Conservation (phyloP, 805 yeast genomes). For the Kurtzmaniella fragi region DNA sequence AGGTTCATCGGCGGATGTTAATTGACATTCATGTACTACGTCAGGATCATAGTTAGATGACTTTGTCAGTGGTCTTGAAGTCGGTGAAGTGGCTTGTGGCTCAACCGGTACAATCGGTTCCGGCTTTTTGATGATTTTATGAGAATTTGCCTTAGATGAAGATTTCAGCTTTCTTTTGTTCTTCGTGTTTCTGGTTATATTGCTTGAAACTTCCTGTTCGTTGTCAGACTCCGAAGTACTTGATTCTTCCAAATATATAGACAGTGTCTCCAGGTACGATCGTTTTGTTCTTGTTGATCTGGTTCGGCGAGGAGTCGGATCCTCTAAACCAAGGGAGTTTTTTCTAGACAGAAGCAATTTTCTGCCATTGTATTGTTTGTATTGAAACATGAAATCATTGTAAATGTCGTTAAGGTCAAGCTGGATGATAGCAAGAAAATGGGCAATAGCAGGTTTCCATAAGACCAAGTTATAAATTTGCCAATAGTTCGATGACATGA, state of each 20-base stretch:
- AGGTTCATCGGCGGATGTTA: conserved; percentile 41
- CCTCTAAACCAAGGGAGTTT: too few species aligned
- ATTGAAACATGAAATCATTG: conserved; percentile 27
- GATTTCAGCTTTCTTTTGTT: conserved; percentile 3
- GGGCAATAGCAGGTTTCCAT: conserved; percentile 40
- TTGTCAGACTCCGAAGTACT: too few species aligned
- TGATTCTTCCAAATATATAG: too few species aligned
- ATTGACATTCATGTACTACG: conserved; percentile 42
- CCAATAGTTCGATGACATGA: conserved; percentile 40
- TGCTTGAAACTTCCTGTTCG: background rate
- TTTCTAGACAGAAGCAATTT: too few species aligned
- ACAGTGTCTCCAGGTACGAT: too few species aligned
- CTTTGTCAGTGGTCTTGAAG: conserved; percentile 19
- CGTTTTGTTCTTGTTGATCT: too few species aligned
- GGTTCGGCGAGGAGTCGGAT: too few species aligned
- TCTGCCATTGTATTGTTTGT: conserved; percentile 17
- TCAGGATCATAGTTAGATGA: conserved; percentile 44
- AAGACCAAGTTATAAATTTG: conserved; percentile 36
- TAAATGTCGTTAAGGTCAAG: conserved; percentile 40
- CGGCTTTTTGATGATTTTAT: conserved; percentile 21
- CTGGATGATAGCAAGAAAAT: conserved; percentile 32
- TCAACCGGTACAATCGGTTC: too few species aligned
- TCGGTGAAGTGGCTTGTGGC: conserved; percentile 6
- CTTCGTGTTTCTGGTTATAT: conserved; percentile 12
- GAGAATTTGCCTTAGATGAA: conserved; percentile 5